Base-by-base conservation (phyloP, 192 early-diverging fungal genomes). In the Coemansia sp. region DNA sequence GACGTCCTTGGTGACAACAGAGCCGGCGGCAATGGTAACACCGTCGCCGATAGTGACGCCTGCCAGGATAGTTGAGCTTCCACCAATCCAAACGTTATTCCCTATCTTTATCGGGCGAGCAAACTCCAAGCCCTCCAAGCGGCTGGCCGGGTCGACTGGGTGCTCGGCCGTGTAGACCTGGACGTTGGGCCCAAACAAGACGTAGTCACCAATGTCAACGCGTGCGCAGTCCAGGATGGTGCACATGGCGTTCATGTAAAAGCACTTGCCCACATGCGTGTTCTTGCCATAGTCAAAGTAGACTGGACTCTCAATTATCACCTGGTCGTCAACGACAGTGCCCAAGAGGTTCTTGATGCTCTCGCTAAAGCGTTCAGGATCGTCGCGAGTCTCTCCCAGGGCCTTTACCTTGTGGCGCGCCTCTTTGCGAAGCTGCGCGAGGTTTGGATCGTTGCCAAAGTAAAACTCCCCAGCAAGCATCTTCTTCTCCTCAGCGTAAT, bases 11-110 rank as follows among this genome's bases (percentile, higher is more conserved):
- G 92, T 95, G 17, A 98, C 94, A 5, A 98, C 88, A 21, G 87
- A 74, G 2, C 93, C 94, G 8, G 93, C 95, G 8, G 85, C 91
- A 42, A 91, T 38, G 0, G 86, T 88, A 8, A 72, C 77, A 22
- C 90, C 86, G 56, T 92, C 74, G 4, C 95, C 95, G 60, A 98
- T 89, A 0, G 89, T 95, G 6, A 97, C 86, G 34, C 95, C 95
- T 10, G 91, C 87, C 68, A 87, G 76, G 37, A 98, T 86, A 7
- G 89, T 84, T 0, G 83, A 85, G 19, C 84, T 81, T 18, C 92
- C 95, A 7, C 95, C 94, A 33, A 98, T 71, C 94, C 93, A 96
- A 29, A 90, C 89, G 64, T 93, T 83, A 53, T 90, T 85, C 21
- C 93, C 94, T 53, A 98, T 97, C 67, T 56, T 62, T 58, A 84